Conservation (phyloP, 164 flowering plant species). For the Litsea cubeba region DNA sequence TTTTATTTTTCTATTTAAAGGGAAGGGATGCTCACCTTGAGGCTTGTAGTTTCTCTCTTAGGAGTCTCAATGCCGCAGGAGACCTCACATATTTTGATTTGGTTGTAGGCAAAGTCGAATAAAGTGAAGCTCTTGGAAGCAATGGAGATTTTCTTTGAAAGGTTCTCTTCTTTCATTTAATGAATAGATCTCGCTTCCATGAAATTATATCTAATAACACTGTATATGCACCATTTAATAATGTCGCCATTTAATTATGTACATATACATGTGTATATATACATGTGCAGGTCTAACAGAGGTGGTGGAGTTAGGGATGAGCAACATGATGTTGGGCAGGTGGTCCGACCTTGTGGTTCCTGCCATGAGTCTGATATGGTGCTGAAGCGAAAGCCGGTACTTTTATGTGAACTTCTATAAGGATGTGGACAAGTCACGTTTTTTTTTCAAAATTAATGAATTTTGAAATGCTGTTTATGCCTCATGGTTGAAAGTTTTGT, state of each 20-base stretch:
- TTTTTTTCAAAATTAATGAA: neutral
- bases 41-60: neutral
- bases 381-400: conserved; percentile 66
- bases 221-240: too few relatives aligned
- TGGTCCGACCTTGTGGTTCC: conserved; percentile 59
- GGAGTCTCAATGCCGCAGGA: neutral
- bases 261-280: neutral
- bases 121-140: conserved; percentile 82
- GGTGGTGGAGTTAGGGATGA: conserved; percentile 44
- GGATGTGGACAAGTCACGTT: neutral
- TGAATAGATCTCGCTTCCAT: neutral
- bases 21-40: neutral
- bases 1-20: too few relatives aligned
- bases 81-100: conserved; percentile 1
- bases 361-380: conserved; percentile 82
- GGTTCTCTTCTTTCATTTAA: conserved; percentile 30
- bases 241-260: too few relatives aligned
- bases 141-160: conserved; percentile 83
- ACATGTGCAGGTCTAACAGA: conserved; percentile 49
- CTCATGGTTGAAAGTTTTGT: neutral
- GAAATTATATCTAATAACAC: neutral
- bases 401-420: conserved; percentile 4
- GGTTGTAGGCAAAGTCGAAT: conserved; percentile 67
- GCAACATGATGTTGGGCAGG: conserved; percentile 41
- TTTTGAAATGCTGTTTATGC: neutral